phyloP scores from a whole-genome alignment of 805 yeast species.

The Candida sphagnicola region DNA sequence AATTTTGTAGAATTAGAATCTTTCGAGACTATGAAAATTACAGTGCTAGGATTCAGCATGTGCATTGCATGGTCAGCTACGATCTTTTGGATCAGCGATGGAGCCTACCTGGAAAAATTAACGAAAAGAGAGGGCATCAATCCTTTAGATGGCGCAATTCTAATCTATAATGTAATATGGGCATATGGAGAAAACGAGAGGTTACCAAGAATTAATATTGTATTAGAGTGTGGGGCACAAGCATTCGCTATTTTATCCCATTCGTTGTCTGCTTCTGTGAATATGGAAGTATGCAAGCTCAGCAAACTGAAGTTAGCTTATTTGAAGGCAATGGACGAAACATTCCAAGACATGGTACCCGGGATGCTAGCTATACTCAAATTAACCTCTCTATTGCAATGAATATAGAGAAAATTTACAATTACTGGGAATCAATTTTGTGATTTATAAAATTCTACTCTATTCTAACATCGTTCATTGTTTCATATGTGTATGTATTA shows the following conservation, averaged over 20 bases:
- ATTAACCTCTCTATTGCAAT: background rate
- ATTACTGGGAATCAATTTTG: background rate
- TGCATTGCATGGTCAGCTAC: background rate
- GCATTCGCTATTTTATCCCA: background rate
- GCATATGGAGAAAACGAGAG: background rate
- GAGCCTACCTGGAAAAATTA: background rate
- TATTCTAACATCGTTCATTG: too few relatives aligned
- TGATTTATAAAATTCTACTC: too few relatives aligned
- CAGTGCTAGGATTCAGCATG: background rate
- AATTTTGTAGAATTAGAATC: too few relatives aligned
- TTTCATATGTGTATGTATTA: too few relatives aligned
- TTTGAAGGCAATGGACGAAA: background rate
- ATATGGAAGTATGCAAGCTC: background rate
- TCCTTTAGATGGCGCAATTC: background rate
- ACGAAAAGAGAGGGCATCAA: background rate
- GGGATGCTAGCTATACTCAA: background rate
- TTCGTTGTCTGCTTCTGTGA: background rate
- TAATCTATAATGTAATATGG: background rate
- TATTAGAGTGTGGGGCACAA: background rate
- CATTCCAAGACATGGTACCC: background rate
- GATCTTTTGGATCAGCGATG: background rate
- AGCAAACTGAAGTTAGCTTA: background rate
- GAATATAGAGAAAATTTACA: background rate
- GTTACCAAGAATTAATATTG: background rate
- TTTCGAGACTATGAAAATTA: background rate